Evolutionary conservation across 768 basidiomycete species (phyloP), one percentile per base, ranked within the genome.

Genomic region (Boletus tylopilopsis): DNA sequence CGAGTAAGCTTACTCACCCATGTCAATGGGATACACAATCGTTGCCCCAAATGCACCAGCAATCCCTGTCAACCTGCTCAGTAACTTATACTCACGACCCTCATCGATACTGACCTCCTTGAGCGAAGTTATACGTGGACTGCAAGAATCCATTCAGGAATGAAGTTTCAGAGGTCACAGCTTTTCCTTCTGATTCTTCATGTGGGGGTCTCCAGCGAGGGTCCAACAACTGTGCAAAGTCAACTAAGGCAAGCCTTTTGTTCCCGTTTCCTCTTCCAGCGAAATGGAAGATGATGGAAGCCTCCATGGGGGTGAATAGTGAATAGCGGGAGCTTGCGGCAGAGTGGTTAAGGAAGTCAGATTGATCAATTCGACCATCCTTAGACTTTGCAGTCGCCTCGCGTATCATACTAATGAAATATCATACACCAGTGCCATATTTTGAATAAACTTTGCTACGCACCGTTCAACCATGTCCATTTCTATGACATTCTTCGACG

Each of bases 221-320:
- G 65, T 98, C 94, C 46, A 98, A 72, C 21, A 98, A 71, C 61
- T 94, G 91, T 18, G 85, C 91, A 68, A 99, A 99, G 68, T 99
- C 96, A 37, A 90, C 70, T 33, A 95, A 70, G 10, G 92, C 81
- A 44, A 99, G 78, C 19, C 93, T 80, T 60, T 85, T 81, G 40
- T 73, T 73, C 4, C 74, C 71, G 38, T 76, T 72, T 13, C 94
- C 94, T 40, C 93, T 81, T 12, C 90, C 85, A 23, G 94, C 94
- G 71, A 97, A 98, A 68, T 99, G 95, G 73, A 97, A 99, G 61
- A 99, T 85, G 62, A 98, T 96, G 45, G 87, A 82, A n/a, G 89
- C 92, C 68, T 98, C 95, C 90, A 97, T 95, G 5, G 95, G 95
- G 1, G 93, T 94, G 69, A 97, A 97, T 45, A 95, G 79, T 33